Evolutionary conservation across 768 basidiomycete genomes (phyloP).

Genomic region (Fistulinella prunicolor): DNA sequence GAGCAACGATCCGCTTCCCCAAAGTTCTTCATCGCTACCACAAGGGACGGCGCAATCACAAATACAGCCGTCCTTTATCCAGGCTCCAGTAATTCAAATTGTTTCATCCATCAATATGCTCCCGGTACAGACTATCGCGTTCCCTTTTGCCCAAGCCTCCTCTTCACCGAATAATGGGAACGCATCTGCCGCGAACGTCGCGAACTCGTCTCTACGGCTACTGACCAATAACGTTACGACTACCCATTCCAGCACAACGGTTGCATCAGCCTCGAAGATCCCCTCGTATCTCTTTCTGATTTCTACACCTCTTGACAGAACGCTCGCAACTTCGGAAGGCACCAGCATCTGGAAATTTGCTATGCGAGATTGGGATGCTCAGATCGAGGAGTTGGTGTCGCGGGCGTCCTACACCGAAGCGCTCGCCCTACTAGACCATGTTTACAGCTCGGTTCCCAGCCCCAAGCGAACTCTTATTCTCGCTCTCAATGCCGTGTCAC

Average conservation of each 20-base stretch:
- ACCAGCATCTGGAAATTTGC: constrained; percentile 73
- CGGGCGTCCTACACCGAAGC: constrained; percentile 73
- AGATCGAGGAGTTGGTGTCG: constrained; percentile 80
- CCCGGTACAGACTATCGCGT: constrained; percentile 58
- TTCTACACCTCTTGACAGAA: constrained; percentile 73
- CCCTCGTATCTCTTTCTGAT: constrained; percentile 54
- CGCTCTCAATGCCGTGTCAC: constrained; percentile 73
- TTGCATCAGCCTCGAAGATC: not conserved
- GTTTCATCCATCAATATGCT: constrained; percentile 66
- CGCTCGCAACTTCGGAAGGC: constrained; percentile 63
- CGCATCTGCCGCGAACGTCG: constrained; percentile 22
- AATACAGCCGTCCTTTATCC: constrained; percentile 37
- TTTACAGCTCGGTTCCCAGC: constrained; percentile 11
- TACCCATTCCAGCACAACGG: constrained; percentile 42
- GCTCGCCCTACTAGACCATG: constrained; percentile 65
- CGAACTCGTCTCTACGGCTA: constrained; percentile 55
- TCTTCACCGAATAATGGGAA: constrained; percentile 11
- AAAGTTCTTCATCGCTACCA: constrained; percentile 8
- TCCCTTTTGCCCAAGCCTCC: constrained; percentile 50
- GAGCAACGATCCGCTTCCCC: constrained; percentile 12
- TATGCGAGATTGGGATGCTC: constrained; percentile 73
- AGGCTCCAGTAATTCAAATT: constrained; percentile 64
- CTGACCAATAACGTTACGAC: constrained; percentile 42
- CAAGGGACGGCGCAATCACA: constrained; percentile 26
- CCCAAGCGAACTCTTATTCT: constrained; percentile 55